Evolutionary conservation across 1,284 basidiomycete species (phyloP).

Genomic region (Heterobasidion parviporum): DNA sequence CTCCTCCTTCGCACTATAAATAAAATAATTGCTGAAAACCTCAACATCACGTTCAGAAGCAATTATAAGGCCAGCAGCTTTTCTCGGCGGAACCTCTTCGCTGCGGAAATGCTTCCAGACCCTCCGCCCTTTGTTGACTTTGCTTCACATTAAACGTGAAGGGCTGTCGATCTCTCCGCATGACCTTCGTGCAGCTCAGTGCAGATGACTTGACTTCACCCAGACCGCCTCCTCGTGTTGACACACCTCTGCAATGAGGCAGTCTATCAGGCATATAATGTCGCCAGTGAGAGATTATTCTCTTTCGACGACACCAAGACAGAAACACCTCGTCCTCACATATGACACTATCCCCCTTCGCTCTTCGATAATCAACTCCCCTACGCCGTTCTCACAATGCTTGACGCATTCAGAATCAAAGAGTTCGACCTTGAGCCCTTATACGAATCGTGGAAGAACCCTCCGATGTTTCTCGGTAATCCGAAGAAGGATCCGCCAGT

Average conservation of each 20-base stretch:
- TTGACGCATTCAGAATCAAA: slow-evolving; percentile 69
- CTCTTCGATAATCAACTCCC: neutral
- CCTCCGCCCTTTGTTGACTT: neutral
- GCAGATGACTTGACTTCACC: neutral
- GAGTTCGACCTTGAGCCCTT: slow-evolving; percentile 62
- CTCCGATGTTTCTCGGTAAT: slow-evolving; percentile 57
- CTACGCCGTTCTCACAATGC: slow-evolving; percentile 28
- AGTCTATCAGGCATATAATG: neutral
- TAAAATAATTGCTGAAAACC: no score
- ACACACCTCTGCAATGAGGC: slow-evolving; percentile 3
- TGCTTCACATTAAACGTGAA: neutral
- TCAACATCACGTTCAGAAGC: no score
- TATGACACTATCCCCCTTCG: neutral
- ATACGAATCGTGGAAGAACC: slow-evolving; percentile 51
- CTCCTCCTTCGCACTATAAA: no score
- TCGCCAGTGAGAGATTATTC: neutral
- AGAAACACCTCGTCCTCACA: neutral
- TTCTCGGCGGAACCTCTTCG: no score
- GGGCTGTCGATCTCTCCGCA: slow-evolving; percentile 5
- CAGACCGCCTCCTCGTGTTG: neutral
- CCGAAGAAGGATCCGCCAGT: slow-evolving; percentile 58
- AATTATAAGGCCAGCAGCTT: no score
- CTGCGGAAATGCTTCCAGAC: no score
- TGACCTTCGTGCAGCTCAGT: neutral
- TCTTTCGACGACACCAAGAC: neutral